Percentiles rank a stretch among this genome's conserved stretches.
Conservation (phyloP, 139 green algal genomes). For the Eudorina sp. region DNA sequence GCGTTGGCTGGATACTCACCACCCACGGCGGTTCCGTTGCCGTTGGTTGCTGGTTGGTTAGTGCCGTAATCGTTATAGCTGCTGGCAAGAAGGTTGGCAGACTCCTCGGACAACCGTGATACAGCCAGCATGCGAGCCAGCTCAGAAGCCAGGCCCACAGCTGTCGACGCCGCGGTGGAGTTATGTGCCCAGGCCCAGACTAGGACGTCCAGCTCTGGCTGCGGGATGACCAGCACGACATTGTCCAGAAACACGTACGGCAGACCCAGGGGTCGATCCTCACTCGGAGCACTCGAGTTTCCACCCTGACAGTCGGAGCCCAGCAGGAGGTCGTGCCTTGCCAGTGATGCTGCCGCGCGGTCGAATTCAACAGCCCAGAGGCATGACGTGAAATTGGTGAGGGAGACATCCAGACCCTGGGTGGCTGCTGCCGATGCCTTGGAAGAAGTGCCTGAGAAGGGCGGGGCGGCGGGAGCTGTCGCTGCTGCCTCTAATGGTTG, state of each 20-base stretch:
- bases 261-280: not conserved
- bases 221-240: not conserved
- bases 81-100: not conserved
- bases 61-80: not conserved
- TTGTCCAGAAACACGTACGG: constrained; percentile 8
- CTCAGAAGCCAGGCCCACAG: not conserved
- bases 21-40: not conserved
- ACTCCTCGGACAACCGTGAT: not conserved
- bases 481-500: too few relatives aligned
- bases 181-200: not conserved
- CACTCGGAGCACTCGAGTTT: too few relatives aligned
- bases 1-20: too few relatives aligned
- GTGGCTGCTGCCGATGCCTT: not conserved
- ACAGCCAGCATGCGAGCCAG: not conserved
- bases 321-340: too few relatives aligned
- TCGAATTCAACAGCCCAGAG: not conserved
- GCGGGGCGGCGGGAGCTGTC: too few relatives aligned
- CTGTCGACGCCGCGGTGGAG: not conserved
- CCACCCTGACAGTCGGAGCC: not conserved
- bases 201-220: not conserved
- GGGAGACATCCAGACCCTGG: not conserved
- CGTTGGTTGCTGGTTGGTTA: not conserved
- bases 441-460: not conserved
- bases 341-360: not conserved
- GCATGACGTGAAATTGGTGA: constrained; percentile 22